Evolutionary conservation across 345 rosid genomes (phyloP).

Genomic region (Heritiera fomes): DNA sequence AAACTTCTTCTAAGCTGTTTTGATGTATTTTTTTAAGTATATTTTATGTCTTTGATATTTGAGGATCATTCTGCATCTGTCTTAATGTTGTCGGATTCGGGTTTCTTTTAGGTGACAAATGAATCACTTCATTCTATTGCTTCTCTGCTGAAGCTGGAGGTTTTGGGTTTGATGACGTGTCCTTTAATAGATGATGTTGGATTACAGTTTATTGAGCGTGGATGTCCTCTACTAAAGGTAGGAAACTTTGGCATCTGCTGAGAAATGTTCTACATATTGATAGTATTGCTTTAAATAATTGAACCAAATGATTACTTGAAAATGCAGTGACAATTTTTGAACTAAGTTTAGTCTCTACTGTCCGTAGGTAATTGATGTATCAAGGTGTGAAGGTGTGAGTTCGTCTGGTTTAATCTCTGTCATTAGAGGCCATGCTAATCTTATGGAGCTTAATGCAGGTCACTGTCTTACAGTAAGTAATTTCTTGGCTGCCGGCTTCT

Average conservation of each 20-base stretch:
- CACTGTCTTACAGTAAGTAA: conserved; percentile 68
- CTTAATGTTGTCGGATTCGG: not conserved
- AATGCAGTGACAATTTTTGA: not conserved
- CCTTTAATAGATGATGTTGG: conserved; percentile 69
- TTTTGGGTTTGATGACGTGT: conserved; percentile 59
- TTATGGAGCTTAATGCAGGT: conserved; percentile 62
- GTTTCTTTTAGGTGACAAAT: conserved; percentile 61
- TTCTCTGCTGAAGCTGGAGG: conserved; percentile 60
- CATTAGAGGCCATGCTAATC: conserved; percentile 56
- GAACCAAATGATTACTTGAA: not conserved
- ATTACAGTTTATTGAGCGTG: conserved; percentile 53
- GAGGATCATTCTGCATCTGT: too few relatives aligned
- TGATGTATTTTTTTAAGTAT: not conserved
- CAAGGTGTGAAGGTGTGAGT: conserved; percentile 73
- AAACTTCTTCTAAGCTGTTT: not conserved
- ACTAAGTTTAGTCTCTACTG: not conserved
- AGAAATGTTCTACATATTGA: not conserved
- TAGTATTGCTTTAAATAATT: not conserved
- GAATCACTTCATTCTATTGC: conserved; percentile 68
- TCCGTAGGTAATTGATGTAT: conserved; percentile 62
- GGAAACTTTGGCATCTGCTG: not conserved
- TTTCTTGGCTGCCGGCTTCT: not conserved
- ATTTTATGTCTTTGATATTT: not conserved
- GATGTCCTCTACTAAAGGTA: conserved; percentile 74
- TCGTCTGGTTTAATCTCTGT: conserved; percentile 53